A percentile compares a stretch with the other conserved stretches of the same genome.
Conservation (phyloP, 208 protist species). For the Giardia muris region DNA sequence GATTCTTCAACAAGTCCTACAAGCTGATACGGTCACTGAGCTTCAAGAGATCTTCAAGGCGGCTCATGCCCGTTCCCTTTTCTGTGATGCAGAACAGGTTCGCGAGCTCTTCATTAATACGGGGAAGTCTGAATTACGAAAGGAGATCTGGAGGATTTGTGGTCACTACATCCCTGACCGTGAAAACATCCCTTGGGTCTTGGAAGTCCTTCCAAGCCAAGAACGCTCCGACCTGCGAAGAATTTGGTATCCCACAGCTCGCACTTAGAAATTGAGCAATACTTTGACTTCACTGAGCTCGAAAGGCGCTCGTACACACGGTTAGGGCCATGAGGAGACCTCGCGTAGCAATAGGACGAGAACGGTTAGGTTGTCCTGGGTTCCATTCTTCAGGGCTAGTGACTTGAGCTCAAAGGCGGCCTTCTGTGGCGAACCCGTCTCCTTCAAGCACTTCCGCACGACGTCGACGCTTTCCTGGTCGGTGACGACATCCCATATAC, state of each 20-base stretch:
- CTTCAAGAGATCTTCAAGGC: background rate
- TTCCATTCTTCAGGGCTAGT: background rate
- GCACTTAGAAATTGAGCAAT: too few relatives aligned
- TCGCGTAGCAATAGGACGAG: conserved; percentile 24
- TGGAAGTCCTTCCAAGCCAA: background rate
- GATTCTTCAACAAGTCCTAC: background rate
- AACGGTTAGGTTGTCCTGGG: conserved; percentile 27
- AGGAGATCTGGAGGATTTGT: background rate
- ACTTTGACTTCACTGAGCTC: too few relatives aligned
- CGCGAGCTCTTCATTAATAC: background rate
- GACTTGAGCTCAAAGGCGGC: conserved; percentile 21
- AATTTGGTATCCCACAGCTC: too few relatives aligned
- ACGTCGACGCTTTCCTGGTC: conserved; percentile 43
- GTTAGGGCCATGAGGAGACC: background rate
- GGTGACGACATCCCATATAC: conserved; percentile 51
- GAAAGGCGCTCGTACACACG: too few relatives aligned
- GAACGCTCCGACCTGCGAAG: too few relatives aligned
- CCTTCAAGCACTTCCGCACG: background rate
- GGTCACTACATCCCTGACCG: background rate
- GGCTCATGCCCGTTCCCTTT: background rate
- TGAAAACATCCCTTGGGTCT: background rate
- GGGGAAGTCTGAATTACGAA: background rate
- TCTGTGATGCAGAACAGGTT: background rate
- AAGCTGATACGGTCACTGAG: background rate
- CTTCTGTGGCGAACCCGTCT: background rate